phyloP scores from a whole-genome alignment of 495 filamentous ascomycete species.

The Penicillium ochrochloron region DNA sequence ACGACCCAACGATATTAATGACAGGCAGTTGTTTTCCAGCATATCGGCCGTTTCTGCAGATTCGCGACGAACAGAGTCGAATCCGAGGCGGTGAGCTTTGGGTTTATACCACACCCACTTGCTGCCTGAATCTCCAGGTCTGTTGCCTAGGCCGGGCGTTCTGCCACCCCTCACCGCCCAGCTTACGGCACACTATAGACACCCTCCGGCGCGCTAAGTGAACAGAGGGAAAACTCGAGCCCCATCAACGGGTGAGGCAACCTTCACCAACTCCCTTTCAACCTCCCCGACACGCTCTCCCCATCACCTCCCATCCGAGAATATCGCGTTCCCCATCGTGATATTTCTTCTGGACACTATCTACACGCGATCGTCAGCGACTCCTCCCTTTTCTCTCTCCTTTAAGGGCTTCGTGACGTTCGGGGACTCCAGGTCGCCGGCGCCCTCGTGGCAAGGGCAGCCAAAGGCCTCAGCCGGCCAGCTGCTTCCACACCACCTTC shows the following conservation, averaged over 20 bases:
- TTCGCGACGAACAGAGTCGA: slow-evolving; percentile 12
- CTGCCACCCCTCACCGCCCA: slow-evolving; percentile 10
- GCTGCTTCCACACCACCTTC: slow-evolving; percentile 44
- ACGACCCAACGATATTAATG: not conserved
- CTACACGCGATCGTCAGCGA: slow-evolving; percentile 32
- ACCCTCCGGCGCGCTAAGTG: slow-evolving; percentile 32
- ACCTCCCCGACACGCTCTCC: slow-evolving; percentile 42
- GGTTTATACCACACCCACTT: not conserved
- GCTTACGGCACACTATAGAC: slow-evolving; percentile 27
- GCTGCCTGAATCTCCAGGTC: slow-evolving; percentile 11
- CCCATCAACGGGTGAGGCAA: slow-evolving; percentile 49
- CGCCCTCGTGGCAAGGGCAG: slow-evolving; percentile 61
- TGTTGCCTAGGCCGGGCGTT: not conserved
- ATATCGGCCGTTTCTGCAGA: slow-evolving; percentile 20
- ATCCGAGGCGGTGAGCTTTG: slow-evolving; percentile 19
- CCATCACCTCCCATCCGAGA: slow-evolving; percentile 41
- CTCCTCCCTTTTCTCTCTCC: slow-evolving; percentile 34
- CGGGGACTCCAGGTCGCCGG: slow-evolving; percentile 50
- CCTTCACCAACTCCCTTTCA: slow-evolving; percentile 50
- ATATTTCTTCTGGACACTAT: slow-evolving; percentile 38
- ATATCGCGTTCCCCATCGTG: slow-evolving; percentile 52
- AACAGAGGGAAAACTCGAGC: slow-evolving; percentile 50
- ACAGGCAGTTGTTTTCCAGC: slow-evolving; percentile 10
- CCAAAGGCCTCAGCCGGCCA: slow-evolving; percentile 56
- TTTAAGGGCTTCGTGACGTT: slow-evolving; percentile 46